A percentile compares a stretch with the other conserved stretches of the same genome.
phyloP scores from a whole-genome alignment of 805 yeast genomes.

The Yamadazyma insecticola region DNA sequence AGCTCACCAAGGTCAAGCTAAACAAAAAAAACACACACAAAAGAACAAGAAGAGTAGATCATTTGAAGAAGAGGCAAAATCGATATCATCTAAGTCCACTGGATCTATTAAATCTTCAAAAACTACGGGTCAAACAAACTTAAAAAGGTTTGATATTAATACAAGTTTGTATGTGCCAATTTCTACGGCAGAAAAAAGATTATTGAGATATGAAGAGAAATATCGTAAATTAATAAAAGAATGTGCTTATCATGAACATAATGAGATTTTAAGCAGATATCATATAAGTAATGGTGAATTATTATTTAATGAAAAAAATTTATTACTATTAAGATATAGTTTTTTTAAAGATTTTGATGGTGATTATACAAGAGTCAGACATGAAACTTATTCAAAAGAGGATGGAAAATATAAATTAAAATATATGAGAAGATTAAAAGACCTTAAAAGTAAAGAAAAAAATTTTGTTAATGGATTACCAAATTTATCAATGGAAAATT shows the following conservation, averaged over 20 bases:
- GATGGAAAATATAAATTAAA: conserved; percentile 9
- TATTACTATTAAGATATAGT: conserved; percentile 10
- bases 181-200: conserved; percentile 3
- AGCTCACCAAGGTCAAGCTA: conserved; percentile 8
- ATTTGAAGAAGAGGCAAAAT: conserved; percentile 3
- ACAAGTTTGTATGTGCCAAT: conserved; percentile 6
- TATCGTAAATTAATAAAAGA: conserved; percentile 4
- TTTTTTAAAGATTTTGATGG: conserved; percentile 9
- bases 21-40: background rate
- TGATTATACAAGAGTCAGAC: conserved; percentile 6
- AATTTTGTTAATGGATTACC: conserved; percentile 7
- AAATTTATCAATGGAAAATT: conserved; percentile 4
- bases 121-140: too few species aligned
- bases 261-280: conserved; percentile 8
- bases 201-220: conserved; percentile 5
- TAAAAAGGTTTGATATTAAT: conserved; percentile 8
- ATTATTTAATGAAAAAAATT: conserved; percentile 9
- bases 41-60: conserved; percentile 1
- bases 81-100: conserved; percentile 7
- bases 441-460: conserved; percentile 5
- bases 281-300: conserved; percentile 5
- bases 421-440: conserved; percentile 7
- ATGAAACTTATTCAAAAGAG: conserved; percentile 5
- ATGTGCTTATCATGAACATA: conserved; percentile 7
- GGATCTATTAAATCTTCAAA: conserved; percentile 5